phyloP scores from a whole-genome alignment of 192 early-diverging fungal genomes.

The Globomyces pollinis-pini region DNA sequence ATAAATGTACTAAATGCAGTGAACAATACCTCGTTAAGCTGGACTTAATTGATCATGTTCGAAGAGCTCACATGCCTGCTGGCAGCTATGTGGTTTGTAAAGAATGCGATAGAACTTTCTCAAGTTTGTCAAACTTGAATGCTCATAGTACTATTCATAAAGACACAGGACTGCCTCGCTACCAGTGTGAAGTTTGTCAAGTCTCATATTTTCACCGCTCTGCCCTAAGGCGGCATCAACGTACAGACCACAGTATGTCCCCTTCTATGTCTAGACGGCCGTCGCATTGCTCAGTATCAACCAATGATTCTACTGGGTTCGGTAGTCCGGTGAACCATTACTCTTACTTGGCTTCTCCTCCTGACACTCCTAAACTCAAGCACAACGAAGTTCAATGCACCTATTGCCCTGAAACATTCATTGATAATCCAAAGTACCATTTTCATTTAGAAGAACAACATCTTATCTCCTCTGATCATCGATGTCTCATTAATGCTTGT shows the following conservation, averaged over 20 bases:
- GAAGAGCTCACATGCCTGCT: conserved; percentile 2
- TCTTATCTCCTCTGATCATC: neutral
- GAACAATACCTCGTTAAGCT: conserved; percentile 2
- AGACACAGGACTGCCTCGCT: neutral
- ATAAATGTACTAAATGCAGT: neutral
- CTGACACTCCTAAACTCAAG: no score
- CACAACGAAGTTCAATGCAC: no score
- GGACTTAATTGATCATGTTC: conserved; percentile 6
- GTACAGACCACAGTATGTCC: neutral
- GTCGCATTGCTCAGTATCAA: no score
- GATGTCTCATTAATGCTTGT: conserved; percentile 3
- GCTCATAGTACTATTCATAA: conserved; percentile 7
- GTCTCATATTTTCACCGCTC: conserved; percentile 8
- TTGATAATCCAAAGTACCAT: no score
- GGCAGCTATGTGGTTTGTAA: neutral
- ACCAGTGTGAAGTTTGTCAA: neutral
- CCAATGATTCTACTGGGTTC: no score
- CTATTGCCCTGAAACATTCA: no score
- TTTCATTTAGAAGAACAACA: no score
- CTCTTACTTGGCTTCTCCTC: no score
- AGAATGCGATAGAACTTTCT: conserved; percentile 6
- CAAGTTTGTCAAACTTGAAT: conserved; percentile 7
- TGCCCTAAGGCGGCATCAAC: conserved; percentile 6
- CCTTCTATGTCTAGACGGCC: no score
- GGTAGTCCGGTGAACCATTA: no score